These are phyloP conservation scores for Urostyla sp. DNA, from an alignment of 73 alveolate species.

Conservation along the genomic window DNA sequence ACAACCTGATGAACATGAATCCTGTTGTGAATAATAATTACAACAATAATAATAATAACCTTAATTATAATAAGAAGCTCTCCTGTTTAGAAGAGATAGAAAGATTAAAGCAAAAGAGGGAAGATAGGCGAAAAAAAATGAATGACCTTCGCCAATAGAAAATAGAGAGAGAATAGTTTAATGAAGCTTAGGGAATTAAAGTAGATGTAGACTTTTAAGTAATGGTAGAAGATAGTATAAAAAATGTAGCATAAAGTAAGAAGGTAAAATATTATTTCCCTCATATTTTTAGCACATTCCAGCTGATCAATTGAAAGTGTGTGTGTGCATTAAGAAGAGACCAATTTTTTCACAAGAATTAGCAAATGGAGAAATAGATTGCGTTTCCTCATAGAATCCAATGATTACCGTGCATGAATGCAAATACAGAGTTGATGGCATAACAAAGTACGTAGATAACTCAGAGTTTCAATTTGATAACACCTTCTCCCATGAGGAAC, in stretches of 20 bases:
- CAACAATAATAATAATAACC: too few relatives aligned
- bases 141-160: conserved; percentile 79
- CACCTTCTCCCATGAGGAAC: conserved; percentile 88
- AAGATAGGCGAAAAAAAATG: conserved; percentile 88
- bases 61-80: conserved; percentile 52
- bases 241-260: conserved; percentile 65
- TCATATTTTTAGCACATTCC: conserved; percentile 64
- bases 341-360: conserved; percentile 94
- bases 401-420: conserved; percentile 91
- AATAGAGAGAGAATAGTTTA: conserved; percentile 77
- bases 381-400: conserved; percentile 95
- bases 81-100: conserved; percentile 81
- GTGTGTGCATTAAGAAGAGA: conserved; percentile 97
- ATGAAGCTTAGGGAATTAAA: conserved; percentile 76
- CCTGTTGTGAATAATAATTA: not conserved
- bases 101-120: conserved; percentile 79
- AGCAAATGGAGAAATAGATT: conserved; percentile 93
- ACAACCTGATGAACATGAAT: not conserved
- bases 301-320: conserved; percentile 81
- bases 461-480: conserved; percentile 93
- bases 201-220: conserved; percentile 89
- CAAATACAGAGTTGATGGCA: conserved; percentile 97
- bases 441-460: conserved; percentile 96
- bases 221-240: conserved; percentile 64
- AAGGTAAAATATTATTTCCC: too few relatives aligned